These are phyloP conservation scores for Anthoceros angustus DNA, from an alignment of 225 moss, liverwort and hornwort genomes.

Conservation along the genomic window DNA sequence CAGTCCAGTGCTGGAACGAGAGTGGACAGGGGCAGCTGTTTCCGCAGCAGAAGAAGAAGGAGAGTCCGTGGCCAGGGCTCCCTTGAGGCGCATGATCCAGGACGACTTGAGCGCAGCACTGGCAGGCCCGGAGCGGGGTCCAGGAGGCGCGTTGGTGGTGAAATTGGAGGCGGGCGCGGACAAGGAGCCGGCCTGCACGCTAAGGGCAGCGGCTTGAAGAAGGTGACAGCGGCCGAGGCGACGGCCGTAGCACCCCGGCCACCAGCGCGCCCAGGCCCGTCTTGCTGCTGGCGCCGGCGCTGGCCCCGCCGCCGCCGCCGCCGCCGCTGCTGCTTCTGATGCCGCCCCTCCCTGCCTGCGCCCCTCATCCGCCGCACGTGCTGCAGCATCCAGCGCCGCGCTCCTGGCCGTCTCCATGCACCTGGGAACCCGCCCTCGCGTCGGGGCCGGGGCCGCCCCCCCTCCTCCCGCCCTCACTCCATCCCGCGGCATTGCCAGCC, in stretches of 20 bases:
- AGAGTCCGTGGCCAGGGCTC: no score
- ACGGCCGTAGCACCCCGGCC: neutral
- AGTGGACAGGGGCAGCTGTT: no score
- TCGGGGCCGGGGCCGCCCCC: neutral
- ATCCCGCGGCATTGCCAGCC: neutral
- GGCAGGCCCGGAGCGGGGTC: no score
- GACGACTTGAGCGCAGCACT: neutral
- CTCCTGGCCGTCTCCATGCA: neutral
- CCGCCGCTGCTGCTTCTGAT: neutral
- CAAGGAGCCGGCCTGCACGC: neutral
- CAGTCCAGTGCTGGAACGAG: no score
- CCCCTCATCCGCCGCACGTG: neutral
- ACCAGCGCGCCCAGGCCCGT: neutral
- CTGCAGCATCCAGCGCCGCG: neutral
- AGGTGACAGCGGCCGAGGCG: neutral
- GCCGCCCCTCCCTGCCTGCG: no score
- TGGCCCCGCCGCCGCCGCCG: neutral
- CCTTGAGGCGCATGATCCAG: neutral
- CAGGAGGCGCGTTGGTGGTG: no score
- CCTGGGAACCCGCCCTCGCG: neutral
- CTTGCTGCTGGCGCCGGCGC: neutral
- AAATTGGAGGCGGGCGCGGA: neutral
- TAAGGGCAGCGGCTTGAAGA: neutral
- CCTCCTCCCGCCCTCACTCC: neutral
- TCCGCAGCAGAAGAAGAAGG: no score